These are phyloP conservation scores for Macadamia tetraphylla DNA, from an alignment of 164 flowering plant species.

Conservation along the genomic window DNA sequence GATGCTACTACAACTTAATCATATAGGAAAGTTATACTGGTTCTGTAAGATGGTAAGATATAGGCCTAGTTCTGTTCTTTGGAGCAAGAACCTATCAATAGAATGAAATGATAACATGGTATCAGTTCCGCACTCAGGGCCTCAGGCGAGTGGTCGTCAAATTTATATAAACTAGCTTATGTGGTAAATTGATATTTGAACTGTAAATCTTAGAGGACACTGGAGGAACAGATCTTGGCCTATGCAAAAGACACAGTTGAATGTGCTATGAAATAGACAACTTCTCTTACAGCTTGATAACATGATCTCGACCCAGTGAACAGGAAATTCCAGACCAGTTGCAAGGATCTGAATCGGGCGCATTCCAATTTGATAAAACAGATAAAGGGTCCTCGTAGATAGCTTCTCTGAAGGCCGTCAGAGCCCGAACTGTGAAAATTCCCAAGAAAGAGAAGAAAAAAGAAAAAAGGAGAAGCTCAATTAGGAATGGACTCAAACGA, in stretches of 20 bases:
- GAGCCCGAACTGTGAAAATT: conserved; percentile 14
- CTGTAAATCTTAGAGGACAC: too few species aligned
- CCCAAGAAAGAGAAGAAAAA: background rate
- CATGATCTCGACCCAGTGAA: conserved; percentile 10
- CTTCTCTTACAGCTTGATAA: conserved; percentile 14
- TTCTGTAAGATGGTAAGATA: too few species aligned
- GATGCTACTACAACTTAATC: too few species aligned
- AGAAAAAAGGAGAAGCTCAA: background rate
- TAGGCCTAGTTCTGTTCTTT: too few species aligned
- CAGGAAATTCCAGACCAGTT: conserved; percentile 17
- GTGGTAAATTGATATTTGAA: too few species aligned
- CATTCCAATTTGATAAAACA: conserved; percentile 20
- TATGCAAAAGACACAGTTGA: too few species aligned
- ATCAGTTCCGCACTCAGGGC: too few species aligned
- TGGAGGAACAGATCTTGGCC: too few species aligned
- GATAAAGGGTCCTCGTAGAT: conserved; percentile 18
- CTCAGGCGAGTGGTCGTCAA: too few species aligned
- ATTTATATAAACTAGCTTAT: too few species aligned
- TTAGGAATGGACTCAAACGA: background rate
- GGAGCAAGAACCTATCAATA: too few species aligned
- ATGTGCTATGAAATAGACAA: background rate
- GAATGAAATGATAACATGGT: too few species aligned
- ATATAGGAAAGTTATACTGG: background rate
- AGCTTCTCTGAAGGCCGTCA: conserved; percentile 17
- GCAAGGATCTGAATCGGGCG: conserved; percentile 20